These are phyloP conservation scores for Ambrosiella beaveri DNA, from an alignment of 2,329 filamentous ascomycete species.

Conservation along the genomic window DNA sequence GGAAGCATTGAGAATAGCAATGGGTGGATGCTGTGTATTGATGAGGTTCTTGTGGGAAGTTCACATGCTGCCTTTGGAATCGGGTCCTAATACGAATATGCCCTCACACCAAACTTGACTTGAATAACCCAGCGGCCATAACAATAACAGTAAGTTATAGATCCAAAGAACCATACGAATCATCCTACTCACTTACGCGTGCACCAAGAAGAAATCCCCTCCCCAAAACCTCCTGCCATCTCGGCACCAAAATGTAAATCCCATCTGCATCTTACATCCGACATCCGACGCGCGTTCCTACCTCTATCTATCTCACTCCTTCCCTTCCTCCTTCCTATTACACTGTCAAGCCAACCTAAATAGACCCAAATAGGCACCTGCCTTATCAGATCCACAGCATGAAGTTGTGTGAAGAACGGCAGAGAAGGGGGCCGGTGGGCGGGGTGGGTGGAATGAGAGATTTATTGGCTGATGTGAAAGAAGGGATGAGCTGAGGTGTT, in stretches of 20 bases:
- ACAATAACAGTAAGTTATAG: too few relatives aligned
- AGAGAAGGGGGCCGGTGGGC: background rate
- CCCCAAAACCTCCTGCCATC: too few relatives aligned
- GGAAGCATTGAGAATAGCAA: background rate
- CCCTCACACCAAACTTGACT: background rate
- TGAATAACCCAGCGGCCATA: too few relatives aligned
- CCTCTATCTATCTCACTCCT: background rate
- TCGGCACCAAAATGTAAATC: background rate
- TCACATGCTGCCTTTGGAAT: background rate
- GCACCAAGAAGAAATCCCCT: too few relatives aligned
- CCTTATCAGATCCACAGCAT: background rate
- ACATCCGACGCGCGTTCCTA: background rate
- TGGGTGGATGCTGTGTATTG: background rate
- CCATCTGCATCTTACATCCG: background rate
- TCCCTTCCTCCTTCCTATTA: background rate
- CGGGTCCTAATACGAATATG: background rate
- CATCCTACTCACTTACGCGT: too few relatives aligned
- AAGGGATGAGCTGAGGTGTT: background rate
- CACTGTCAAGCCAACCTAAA: background rate
- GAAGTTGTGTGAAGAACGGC: background rate
- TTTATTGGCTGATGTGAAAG: background rate
- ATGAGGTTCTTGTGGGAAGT: background rate
- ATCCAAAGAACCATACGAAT: too few relatives aligned
- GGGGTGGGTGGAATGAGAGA: background rate
- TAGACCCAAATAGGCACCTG: too few relatives aligned